phyloP scores from a whole-genome alignment of 768 basidiomycete genomes.

The Phylloporus scabripes region DNA sequence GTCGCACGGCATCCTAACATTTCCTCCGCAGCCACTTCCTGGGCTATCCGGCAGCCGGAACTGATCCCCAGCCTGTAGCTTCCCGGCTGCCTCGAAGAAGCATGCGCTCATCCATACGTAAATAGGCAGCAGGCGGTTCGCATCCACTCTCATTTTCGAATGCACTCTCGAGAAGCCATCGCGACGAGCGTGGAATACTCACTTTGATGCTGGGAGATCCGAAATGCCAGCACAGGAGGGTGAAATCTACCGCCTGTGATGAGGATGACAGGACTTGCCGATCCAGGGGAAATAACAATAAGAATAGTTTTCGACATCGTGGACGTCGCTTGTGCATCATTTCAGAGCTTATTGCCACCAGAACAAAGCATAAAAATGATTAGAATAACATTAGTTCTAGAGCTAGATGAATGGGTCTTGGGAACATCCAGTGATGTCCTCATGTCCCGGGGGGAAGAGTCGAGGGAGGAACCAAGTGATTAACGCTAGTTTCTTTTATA shows the following conservation, averaged over 20 bases:
- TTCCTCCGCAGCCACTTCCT: not conserved
- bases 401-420: not conserved
- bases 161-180: not conserved
- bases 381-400: not conserved
- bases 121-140: not conserved
- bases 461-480: not conserved
- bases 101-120: not conserved
- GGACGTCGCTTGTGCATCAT: slow-evolving; percentile 6
- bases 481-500: slow-evolving; percentile 4
- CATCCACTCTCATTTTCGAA: not conserved
- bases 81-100: not conserved
- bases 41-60: not conserved
- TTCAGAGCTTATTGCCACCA: slow-evolving; percentile 16
- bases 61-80: too few species aligned
- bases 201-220: not conserved
- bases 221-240: not conserved
- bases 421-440: not conserved
- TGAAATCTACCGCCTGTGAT: not conserved
- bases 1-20: not conserved
- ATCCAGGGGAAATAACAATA: not conserved
- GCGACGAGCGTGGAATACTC: not conserved
- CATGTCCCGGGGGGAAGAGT: not conserved
- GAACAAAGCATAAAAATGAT: slow-evolving; percentile 6
- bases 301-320: slow-evolving; percentile 2
- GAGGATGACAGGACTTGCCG: not conserved